Percentiles rank a stretch among this genome's conserved stretches.
Conservation (phyloP, 768 basidiomycete genomes). For the Podaxis sp. region DNA sequence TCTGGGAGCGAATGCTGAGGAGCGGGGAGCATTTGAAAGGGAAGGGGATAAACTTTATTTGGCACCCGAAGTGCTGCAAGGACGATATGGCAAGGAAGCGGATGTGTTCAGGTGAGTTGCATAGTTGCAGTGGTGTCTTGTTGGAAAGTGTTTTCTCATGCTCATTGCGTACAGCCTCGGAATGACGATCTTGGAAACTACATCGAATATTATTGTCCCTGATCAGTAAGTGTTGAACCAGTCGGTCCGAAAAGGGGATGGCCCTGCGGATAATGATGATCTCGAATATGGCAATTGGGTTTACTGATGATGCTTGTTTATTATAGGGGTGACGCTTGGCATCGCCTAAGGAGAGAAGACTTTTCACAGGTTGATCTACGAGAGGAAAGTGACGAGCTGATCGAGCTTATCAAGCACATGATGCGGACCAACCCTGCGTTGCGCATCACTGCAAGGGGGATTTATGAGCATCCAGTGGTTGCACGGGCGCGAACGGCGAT, state of each 20-base stretch:
- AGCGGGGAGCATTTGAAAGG: constrained; percentile 68
- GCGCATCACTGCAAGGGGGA: constrained; percentile 52
- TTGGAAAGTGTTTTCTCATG: constrained; percentile 33
- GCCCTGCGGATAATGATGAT: constrained; percentile 8
- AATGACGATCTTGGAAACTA: constrained; percentile 92
- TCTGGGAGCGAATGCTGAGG: constrained; percentile 18
- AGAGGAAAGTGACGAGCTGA: constrained; percentile 58
- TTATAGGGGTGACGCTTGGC: constrained; percentile 88
- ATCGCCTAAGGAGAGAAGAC: constrained; percentile 85
- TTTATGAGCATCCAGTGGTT: constrained; percentile 63
- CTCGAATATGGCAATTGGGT: constrained; percentile 13
- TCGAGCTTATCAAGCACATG: constrained; percentile 67
- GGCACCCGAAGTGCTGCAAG: constrained; percentile 92
- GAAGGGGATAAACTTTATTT: constrained; percentile 98
- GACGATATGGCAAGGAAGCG: constrained; percentile 87
- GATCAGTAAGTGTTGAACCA: constrained; percentile 71
- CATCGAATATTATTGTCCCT: constrained; percentile 94
- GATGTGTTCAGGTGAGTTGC: constrained; percentile 90
- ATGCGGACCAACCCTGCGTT: constrained; percentile 66
- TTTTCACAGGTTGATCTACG: constrained; percentile 79
- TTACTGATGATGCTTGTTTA: constrained; percentile 24
- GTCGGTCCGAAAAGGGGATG: constrained; percentile 5
- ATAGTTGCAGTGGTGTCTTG: constrained; percentile 27
- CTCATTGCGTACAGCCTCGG: constrained; percentile 64
- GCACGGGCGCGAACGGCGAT: constrained; percentile 57